These are phyloP conservation scores for Blastobotrys peoriensis DNA, from an alignment of 805 yeast genomes.

Conservation along the genomic window DNA sequence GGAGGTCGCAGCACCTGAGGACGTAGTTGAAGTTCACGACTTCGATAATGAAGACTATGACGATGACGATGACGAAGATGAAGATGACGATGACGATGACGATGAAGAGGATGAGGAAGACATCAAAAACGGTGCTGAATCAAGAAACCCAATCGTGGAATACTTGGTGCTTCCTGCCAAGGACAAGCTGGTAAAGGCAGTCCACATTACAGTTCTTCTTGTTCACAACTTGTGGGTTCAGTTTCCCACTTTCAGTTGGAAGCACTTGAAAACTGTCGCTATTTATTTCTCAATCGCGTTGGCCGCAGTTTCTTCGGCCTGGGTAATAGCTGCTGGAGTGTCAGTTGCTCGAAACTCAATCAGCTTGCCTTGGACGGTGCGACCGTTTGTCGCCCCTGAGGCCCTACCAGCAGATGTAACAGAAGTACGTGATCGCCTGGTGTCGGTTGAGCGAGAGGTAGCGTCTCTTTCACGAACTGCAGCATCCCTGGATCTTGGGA, in stretches of 20 bases:
- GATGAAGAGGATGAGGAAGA: constrained; percentile 1
- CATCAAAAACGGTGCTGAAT: not conserved
- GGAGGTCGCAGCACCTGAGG: too few relatives aligned
- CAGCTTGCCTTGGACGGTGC: not conserved
- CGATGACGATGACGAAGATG: constrained; percentile 5
- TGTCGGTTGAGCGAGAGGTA: constrained; percentile 15
- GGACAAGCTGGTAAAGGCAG: not conserved
- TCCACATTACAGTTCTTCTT: not conserved
- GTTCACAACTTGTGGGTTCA: not conserved
- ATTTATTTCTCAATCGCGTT: not conserved
- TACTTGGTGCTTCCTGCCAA: not conserved
- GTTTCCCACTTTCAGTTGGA: not conserved
- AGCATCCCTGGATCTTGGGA: not conserved
- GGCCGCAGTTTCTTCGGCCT: not conserved
- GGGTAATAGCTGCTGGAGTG: not conserved
- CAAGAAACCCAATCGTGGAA: not conserved
- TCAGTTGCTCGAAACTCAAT: not conserved
- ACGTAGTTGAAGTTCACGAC: too few relatives aligned
- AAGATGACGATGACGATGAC: constrained; percentile 8
- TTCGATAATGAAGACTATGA: constrained; percentile 3
- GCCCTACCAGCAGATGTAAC: constrained; percentile 14
- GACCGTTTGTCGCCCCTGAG: constrained; percentile 9
- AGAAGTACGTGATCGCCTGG: constrained; percentile 12
- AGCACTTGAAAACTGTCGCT: not conserved
- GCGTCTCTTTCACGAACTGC: constrained; percentile 4